Evolutionary conservation across 2,329 filamentous ascomycete species (phyloP).

Genomic region (Apiospora aurea): DNA sequence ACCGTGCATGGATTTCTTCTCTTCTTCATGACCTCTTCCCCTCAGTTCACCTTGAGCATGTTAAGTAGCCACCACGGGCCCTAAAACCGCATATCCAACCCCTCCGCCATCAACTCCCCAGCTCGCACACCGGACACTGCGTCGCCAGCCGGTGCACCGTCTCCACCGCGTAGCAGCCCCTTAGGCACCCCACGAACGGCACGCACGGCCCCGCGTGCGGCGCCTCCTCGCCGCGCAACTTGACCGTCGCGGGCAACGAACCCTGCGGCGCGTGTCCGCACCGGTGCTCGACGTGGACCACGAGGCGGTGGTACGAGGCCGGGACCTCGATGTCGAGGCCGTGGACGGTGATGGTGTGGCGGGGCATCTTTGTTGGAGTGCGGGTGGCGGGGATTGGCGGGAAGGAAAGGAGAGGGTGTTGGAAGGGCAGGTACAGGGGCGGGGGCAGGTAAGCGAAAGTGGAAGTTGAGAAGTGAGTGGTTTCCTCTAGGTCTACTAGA

Average conservation of each 20-base stretch:
- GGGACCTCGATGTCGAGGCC: not conserved
- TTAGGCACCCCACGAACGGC: not conserved
- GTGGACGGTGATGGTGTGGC: not conserved
- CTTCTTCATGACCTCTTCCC: too few species aligned
- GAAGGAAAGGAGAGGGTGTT: not conserved
- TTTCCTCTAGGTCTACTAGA: slow-evolving; percentile 3
- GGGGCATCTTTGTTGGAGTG: not conserved
- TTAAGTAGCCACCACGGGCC: not conserved
- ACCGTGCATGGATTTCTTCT: too few species aligned
- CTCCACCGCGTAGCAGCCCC: not conserved
- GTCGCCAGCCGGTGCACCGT: not conserved
- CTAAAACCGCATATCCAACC: not conserved
- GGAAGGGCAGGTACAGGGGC: not conserved
- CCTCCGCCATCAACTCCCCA: not conserved
- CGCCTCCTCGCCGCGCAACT: not conserved
- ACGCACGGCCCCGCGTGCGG: not conserved
- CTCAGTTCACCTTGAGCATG: too few species aligned
- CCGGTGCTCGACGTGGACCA: not conserved
- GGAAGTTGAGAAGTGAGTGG: not conserved
- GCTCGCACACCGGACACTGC: not conserved
- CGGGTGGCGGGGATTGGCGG: not conserved
- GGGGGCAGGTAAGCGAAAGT: not conserved
- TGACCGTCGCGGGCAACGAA: not conserved
- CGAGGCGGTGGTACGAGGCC: not conserved
- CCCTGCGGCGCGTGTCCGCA: not conserved